Evolutionary conservation across 139 green algal genomes (phyloP).

Genomic region (Nannochloris sp.): DNA sequence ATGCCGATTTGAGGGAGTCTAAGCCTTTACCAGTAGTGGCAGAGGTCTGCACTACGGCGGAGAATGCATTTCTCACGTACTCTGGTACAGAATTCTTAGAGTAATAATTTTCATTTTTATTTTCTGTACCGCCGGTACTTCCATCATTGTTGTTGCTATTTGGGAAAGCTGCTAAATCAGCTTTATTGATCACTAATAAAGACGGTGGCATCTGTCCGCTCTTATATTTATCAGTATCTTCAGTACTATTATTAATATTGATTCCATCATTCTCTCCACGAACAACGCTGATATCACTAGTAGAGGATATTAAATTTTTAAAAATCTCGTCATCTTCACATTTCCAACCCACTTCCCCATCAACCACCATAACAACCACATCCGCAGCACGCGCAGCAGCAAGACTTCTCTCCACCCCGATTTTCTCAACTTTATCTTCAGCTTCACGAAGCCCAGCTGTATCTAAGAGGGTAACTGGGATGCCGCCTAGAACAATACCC

Average conservation of each 20-base stretch:
- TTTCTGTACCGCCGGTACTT: constrained; percentile 9
- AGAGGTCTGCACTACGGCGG: constrained; percentile 47
- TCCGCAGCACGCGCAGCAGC: constrained; percentile 64
- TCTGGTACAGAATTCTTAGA: constrained; percentile 13
- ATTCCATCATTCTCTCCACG: neutral
- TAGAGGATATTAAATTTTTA: neutral
- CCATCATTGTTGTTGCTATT: constrained; percentile 14
- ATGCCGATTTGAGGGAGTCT: constrained; percentile 44
- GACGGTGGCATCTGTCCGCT: constrained; percentile 12
- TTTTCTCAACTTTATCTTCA: constrained; percentile 70
- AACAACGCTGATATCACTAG: no score
- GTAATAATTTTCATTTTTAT: no score
- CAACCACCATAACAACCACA: constrained; percentile 80
- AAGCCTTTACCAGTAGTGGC: constrained; percentile 56
- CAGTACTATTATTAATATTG: constrained; percentile 5
- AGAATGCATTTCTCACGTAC: constrained; percentile 13
- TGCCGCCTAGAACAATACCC: constrained; percentile 61
- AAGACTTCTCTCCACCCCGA: constrained; percentile 65
- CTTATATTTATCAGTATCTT: neutral
- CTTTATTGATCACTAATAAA: constrained; percentile 89
- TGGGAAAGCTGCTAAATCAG: constrained; percentile 59
- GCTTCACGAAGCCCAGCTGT: constrained; percentile 83
- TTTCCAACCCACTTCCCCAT: constrained; percentile 68
- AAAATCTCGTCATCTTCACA: constrained; percentile 50
- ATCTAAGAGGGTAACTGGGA: constrained; percentile 89